Percentiles rank a stretch among this genome's conserved stretches.
Conservation (phyloP, 495 filamentous ascomycete genomes). For the Tricharina praecox region DNA sequence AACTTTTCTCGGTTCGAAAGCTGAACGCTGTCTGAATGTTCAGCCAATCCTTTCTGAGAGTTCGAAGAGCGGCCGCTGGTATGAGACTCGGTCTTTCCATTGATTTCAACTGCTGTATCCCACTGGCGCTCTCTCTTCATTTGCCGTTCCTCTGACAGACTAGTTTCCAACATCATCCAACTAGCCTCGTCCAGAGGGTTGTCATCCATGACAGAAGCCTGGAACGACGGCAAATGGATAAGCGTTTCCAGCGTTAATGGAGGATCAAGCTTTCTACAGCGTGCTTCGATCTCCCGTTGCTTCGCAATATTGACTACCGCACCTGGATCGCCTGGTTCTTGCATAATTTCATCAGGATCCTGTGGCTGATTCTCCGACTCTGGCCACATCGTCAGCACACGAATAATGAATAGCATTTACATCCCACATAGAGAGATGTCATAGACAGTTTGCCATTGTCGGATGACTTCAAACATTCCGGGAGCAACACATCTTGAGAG, state of each 20-base stretch:
- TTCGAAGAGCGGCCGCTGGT: not conserved
- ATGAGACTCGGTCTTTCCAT: not conserved
- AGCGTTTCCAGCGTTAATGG: constrained; percentile 42
- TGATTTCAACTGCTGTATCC: not conserved
- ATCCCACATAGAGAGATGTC: no score
- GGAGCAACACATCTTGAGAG: not conserved
- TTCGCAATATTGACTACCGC: not conserved
- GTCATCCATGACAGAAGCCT: constrained; percentile 50
- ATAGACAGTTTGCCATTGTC: no score
- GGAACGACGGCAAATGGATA: constrained; percentile 49
- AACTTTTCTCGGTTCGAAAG: constrained; percentile 43
- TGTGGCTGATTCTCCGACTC: not conserved
- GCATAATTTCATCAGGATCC: not conserved
- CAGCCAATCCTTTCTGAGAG: not conserved
- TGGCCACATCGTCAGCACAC: constrained; percentile 3
- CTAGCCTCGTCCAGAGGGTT: constrained; percentile 43
- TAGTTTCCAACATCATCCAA: constrained; percentile 42
- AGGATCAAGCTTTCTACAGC: constrained; percentile 43
- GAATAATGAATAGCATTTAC: not conserved
- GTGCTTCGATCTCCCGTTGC: constrained; percentile 45
- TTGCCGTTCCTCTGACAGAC: not conserved
- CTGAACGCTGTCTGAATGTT: constrained; percentile 34
- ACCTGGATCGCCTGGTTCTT: not conserved
- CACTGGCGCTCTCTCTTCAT: no score
- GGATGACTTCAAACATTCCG: no score